Percentiles rank a stretch among this genome's conserved stretches.
phyloP scores from a whole-genome alignment of 441 rosid species.

The Omphalea diandra region DNA sequence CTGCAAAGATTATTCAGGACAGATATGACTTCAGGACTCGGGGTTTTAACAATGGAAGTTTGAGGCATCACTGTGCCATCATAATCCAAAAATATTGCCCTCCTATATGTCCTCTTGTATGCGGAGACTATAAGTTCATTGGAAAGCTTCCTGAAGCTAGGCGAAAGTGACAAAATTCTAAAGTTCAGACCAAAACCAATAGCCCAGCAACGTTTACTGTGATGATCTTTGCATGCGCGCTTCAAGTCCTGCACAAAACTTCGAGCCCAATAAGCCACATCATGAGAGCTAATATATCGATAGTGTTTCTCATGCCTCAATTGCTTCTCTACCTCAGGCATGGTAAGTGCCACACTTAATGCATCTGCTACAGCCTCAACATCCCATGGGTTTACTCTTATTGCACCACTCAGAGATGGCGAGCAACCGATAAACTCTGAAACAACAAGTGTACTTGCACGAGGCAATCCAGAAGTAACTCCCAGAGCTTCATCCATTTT shows the following conservation, averaged over 20 bases:
- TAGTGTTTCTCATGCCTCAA: conserved; percentile 81
- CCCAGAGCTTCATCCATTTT: conserved; percentile 55
- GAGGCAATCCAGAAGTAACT: conserved; percentile 40
- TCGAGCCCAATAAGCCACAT: conserved; percentile 79
- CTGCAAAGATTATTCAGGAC: conserved; percentile 54
- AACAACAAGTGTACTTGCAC: conserved; percentile 64
- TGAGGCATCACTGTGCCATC: conserved; percentile 83
- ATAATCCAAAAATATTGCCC: conserved; percentile 86
- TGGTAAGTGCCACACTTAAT: conserved; percentile 42
- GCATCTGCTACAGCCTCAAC: conserved; percentile 68
- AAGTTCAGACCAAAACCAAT: conserved; percentile 78
- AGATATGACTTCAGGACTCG: conserved; percentile 62
- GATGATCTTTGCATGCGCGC: conserved; percentile 75
- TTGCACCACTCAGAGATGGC: conserved; percentile 82
- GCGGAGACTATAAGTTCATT: conserved; percentile 54
- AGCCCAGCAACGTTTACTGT: conserved; percentile 78
- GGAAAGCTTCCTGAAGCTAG: conserved; percentile 72
- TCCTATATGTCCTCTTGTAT: conserved; percentile 55
- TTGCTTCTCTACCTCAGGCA: conserved; percentile 53
- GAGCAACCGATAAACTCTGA: conserved; percentile 84
- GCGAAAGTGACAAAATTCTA: conserved; percentile 75
- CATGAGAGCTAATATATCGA: conserved; percentile 70
- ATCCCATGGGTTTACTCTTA: conserved; percentile 83
- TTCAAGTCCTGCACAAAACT: conserved; percentile 80
- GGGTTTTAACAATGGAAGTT: conserved; percentile 55